Conservation (phyloP, 192 early-diverging fungal species). For the Gorgonomyces haynaldii region DNA sequence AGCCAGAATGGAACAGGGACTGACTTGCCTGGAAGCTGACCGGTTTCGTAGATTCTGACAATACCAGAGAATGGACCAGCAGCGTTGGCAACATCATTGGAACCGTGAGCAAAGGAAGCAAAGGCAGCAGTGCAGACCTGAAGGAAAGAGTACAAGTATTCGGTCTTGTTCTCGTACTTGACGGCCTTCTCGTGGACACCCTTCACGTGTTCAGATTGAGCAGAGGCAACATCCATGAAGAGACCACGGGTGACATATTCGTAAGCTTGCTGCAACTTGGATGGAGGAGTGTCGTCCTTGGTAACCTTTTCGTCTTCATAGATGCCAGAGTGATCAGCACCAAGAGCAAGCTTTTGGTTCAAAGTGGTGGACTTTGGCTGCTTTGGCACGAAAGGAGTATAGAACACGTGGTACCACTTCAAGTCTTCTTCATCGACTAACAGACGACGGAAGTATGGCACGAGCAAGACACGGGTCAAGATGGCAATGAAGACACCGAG, state of each 20-base stretch:
- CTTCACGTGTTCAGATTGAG: constrained; percentile 15
- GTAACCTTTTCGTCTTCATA: constrained; percentile 7
- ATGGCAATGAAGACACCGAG: constrained; percentile 40
- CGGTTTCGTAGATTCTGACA: constrained; percentile 53
- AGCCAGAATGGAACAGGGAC: constrained; percentile 68
- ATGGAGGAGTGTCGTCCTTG: constrained; percentile 5
- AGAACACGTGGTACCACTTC: constrained; percentile 60
- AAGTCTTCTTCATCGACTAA: constrained; percentile 54
- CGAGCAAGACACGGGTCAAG: constrained; percentile 52
- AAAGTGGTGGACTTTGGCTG: constrained; percentile 23
- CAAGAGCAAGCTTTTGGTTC: constrained; percentile 4
- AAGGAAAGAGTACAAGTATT: constrained; percentile 72
- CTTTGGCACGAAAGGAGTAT: constrained; percentile 44
- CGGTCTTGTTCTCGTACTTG: constrained; percentile 59
- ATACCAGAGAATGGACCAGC: constrained; percentile 69
- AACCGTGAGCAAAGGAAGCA: constrained; percentile 74
- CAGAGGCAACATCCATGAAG: constrained; percentile 26
- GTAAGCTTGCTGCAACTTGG: constrained; percentile 2
- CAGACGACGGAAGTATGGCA: constrained; percentile 51
- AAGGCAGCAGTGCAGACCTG: constrained; percentile 71
- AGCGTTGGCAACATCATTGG: constrained; percentile 80
- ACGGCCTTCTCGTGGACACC: constrained; percentile 51
- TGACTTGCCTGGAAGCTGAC: constrained; percentile 38
- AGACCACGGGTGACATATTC: neutral
- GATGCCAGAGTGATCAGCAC: too few species aligned